A percentile compares a stretch with the other conserved stretches of the same genome.
These are phyloP conservation scores for Carnegiea gigantea DNA, from an alignment of 179 eudicot genomes.

Conservation along the genomic window DNA sequence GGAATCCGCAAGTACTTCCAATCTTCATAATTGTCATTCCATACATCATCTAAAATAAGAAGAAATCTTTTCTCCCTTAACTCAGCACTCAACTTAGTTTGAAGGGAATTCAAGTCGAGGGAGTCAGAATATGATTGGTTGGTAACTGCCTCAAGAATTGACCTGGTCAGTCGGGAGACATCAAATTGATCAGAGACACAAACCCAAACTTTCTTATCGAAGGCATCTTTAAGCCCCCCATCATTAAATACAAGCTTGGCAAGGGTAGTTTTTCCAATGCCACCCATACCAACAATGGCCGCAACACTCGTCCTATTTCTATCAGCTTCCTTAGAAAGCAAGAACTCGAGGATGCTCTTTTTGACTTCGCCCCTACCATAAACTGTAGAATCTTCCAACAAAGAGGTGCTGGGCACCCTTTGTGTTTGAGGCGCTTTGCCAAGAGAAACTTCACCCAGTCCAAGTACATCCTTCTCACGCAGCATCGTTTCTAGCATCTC, in stretches of 20 bases:
- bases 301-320: neutral
- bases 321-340: neutral
- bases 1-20: constrained; percentile 12
- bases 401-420: neutral
- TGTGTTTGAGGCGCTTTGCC: neutral
- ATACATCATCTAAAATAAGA: constrained; percentile 33
- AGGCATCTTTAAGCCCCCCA: neutral
- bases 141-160: constrained; percentile 21
- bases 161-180: constrained; percentile 9
- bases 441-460: neutral
- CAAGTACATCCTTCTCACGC: neutral
- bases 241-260: constrained; percentile 27
- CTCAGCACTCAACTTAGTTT: neutral
- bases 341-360: neutral
- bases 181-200: constrained; percentile 29
- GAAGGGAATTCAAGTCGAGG: constrained; percentile 3
- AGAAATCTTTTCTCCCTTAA: constrained; percentile 16
- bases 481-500: constrained; percentile 2
- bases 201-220: constrained; percentile 24
- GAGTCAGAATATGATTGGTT: neutral
- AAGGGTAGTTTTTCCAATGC: constrained; percentile 31
- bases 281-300: constrained; percentile 29
- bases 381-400: neutral
- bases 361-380: neutral
- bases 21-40: neutral